Percentiles rank a stretch among this genome's conserved stretches.
These are phyloP conservation scores for Letharia columbiana DNA, from an alignment of 495 filamentous ascomycete genomes.

Conservation along the genomic window DNA sequence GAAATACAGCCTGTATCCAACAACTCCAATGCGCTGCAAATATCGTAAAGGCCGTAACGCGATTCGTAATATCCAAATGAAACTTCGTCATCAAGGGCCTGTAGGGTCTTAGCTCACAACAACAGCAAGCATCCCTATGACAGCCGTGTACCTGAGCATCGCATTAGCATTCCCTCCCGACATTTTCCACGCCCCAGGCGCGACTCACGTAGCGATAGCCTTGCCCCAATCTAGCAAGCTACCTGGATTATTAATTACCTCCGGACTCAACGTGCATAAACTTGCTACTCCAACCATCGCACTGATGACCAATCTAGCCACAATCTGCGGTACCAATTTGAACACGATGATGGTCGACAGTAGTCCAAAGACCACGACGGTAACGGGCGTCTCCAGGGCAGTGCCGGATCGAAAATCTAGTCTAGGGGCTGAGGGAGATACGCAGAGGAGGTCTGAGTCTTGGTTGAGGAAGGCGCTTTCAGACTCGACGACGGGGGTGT, in stretches of 20 bases:
- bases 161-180: not conserved
- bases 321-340: slow-evolving; percentile 35
- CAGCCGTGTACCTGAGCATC: slow-evolving; percentile 16
- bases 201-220: slow-evolving; percentile 14
- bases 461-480: slow-evolving; percentile 64
- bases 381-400: slow-evolving; percentile 34
- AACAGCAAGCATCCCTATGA: slow-evolving; percentile 22
- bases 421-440: slow-evolving; percentile 27
- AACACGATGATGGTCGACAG: slow-evolving; percentile 55
- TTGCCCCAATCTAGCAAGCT: slow-evolving; percentile 10
- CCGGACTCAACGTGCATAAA: slow-evolving; percentile 17
- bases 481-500: slow-evolving; percentile 52
- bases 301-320: slow-evolving; percentile 24
- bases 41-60: not conserved
- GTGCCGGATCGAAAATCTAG: slow-evolving; percentile 13
- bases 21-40: not conserved
- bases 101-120: slow-evolving; percentile 18
- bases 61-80: not conserved
- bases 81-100: not conserved
- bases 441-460: slow-evolving; percentile 54
- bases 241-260: slow-evolving; percentile 13
- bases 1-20: not conserved
- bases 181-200: not conserved
- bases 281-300: slow-evolving; percentile 20
- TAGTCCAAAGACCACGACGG: slow-evolving; percentile 46